Base-by-base conservation (phyloP, 2,329 filamentous ascomycete species). In the Neofusicoccum sp. region DNA sequence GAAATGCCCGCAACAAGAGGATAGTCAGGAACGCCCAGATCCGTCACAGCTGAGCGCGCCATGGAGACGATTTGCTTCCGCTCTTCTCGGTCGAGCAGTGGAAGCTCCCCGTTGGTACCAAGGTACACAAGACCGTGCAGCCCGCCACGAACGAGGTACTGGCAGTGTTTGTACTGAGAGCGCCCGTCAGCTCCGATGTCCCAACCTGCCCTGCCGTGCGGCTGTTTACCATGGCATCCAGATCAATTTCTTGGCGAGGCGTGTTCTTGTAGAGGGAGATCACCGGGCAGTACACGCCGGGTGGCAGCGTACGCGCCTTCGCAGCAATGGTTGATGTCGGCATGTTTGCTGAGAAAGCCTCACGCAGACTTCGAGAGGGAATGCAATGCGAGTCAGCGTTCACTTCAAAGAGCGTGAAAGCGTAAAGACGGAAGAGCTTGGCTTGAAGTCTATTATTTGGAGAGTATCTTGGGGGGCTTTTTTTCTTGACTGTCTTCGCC, bases 71-170 rank as follows among this genome's bases (percentile, higher is more conserved):
- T 71, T 6, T 73, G 68, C 16, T 70, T 70, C 5, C 79, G 73
- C 67, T 80, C 78, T 14, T 72, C 71, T 2, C 70, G 63, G 0
- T 72, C 75, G 1, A 82, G 71, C 0, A 80, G 69, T 1, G 75
- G 76, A 8, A 79, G 72, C 62, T 81, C 80, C 33, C 77, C 80
- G 45, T 79, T 82, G 4, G 80, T 80, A 16, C 79, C 79, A 2
- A 77, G 72, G 26, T 79, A 75, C 1, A 82, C 79, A 0, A 82
- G 75, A 1, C 79, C 76, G 43, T 79, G 75, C 66, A 80, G 73
- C 5, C 79, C 80, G 2, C 74, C 73, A 38, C 71, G 73, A 33
- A 80, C 73, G 2, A 82, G 66, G 59, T 76, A 69, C 36, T 71
- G 70, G 57, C 75, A 78, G 61, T 78, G 76, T 43, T 71, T 76